Evolutionary conservation across 2,329 filamentous ascomycete species (phyloP).

Genomic region (Trichoderma hamatum): DNA sequence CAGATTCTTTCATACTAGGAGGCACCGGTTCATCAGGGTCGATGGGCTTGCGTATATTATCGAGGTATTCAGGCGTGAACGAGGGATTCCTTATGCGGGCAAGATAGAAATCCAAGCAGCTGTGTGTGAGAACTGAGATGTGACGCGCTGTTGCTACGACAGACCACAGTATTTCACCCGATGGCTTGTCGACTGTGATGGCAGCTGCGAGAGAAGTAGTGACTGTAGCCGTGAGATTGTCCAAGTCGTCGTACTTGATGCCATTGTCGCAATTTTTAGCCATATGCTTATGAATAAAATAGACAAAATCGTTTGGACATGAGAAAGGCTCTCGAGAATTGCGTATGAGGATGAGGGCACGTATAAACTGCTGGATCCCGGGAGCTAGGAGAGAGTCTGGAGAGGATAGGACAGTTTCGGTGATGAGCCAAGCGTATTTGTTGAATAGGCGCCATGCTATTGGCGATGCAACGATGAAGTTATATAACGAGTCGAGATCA

Average conservation of each 20-base stretch:
- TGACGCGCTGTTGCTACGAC: constrained; percentile 29
- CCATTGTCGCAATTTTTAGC: background rate
- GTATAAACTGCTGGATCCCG: constrained; percentile 15
- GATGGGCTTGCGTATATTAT: background rate
- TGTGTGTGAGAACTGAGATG: constrained; percentile 29
- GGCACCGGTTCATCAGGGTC: too few relatives aligned
- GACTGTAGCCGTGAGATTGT: background rate
- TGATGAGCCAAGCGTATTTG: background rate
- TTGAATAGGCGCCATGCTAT: constrained; percentile 12
- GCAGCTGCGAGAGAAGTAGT: background rate
- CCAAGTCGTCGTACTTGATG: background rate
- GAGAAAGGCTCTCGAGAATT: background rate
- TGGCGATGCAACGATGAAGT: constrained; percentile 12
- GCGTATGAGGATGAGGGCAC: constrained; percentile 9
- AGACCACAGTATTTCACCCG: constrained; percentile 11
- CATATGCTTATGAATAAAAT: constrained; percentile 2
- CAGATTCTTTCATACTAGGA: background rate
- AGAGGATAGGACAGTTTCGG: background rate
- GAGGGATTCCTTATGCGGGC: background rate
- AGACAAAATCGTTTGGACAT: background rate
- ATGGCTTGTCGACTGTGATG: background rate
- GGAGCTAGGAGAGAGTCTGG: constrained; percentile 2
- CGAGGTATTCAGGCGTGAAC: background rate
- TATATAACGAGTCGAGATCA: constrained; percentile 21
- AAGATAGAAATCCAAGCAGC: constrained; percentile 28